Percentiles rank a stretch among this genome's conserved stretches.
Conservation (phyloP, 306 rosid genomes). For the Crataegus laevigata region DNA sequence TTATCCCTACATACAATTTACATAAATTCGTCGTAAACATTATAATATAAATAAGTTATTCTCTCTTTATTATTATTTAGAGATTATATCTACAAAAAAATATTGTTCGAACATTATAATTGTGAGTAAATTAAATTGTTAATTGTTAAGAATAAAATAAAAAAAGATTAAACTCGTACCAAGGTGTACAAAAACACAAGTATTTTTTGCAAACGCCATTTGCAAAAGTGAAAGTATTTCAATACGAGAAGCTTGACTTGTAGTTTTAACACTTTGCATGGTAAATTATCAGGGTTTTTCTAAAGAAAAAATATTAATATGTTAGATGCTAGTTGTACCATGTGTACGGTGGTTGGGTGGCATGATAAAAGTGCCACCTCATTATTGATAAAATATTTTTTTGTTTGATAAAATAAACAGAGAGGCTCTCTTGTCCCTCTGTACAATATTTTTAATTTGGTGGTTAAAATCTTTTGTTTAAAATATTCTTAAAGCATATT, state of each 20-base stretch:
- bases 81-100: no score
- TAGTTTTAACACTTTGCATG: no score
- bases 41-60: rapidly evolving
- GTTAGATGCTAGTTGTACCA: background rate
- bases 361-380: conserved; percentile 21
- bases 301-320: background rate
- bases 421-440: background rate
- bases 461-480: background rate
- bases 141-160: no score
- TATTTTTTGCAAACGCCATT: no score
- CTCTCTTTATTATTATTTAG: no score
- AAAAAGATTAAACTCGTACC: rapidly evolving
- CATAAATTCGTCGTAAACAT: no score
- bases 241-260: no score
- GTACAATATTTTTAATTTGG: background rate
- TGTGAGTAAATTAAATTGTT: no score
- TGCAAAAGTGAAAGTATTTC: no score
- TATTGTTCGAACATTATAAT: no score
- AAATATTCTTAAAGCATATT: background rate
- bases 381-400: background rate
- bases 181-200: no score
- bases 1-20: no score
- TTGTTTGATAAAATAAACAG: background rate
- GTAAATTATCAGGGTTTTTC: background rate
- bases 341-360: conserved; percentile 26